phyloP scores from a whole-genome alignment of 768 basidiomycete species.

The Pulveroboletus ravenelii region DNA sequence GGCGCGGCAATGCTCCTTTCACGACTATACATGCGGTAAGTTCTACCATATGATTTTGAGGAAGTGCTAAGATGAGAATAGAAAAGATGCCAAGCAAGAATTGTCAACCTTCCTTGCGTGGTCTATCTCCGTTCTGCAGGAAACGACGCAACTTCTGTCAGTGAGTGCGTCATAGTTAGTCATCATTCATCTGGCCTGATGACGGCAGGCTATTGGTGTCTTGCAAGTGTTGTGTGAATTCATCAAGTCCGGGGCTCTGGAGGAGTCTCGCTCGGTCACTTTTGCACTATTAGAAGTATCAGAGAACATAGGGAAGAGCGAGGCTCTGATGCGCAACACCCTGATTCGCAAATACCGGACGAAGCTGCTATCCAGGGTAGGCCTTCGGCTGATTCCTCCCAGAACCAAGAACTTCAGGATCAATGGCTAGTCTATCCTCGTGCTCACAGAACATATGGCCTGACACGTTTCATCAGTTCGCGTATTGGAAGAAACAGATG shows the following conservation, averaged over 20 bases:
- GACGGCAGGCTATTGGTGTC: constrained; percentile 56
- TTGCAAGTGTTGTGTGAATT: constrained; percentile 70
- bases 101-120: constrained; percentile 52
- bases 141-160: constrained; percentile 42
- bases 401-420: constrained; percentile 32
- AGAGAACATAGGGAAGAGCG: constrained; percentile 37
- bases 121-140: constrained; percentile 37
- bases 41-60: neutral
- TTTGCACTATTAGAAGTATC: constrained; percentile 44
- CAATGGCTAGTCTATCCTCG: constrained; percentile 36
- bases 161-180: constrained; percentile 33
- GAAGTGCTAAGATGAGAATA: constrained; percentile 23
- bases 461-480: constrained; percentile 23
- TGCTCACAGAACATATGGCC: constrained; percentile 23
- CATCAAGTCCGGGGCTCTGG: constrained; percentile 55
- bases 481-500: constrained; percentile 16
- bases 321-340: constrained; percentile 50
- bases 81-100: constrained; percentile 53
- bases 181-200: neutral
- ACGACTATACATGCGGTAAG: constrained; percentile 74
- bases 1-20: constrained; percentile 79
- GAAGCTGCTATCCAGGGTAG: constrained; percentile 66
- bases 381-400: constrained; percentile 57
- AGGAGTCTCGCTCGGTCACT: constrained; percentile 44
- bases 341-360: constrained; percentile 61